Evolutionary conservation across 257 asterid species (phyloP).

Genomic region (Cinchona pubescens): DNA sequence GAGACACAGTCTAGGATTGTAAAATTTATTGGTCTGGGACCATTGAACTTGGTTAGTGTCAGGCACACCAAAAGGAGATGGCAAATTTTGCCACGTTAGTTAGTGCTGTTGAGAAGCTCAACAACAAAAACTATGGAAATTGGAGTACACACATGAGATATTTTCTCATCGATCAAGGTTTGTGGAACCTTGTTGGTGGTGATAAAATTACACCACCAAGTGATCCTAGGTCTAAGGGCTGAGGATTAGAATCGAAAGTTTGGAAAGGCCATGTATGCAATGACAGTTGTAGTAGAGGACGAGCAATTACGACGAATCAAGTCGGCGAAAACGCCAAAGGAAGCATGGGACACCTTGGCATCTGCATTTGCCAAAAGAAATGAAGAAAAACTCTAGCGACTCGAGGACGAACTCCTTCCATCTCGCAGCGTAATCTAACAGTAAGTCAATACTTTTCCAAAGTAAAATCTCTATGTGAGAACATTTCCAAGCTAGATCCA

Average conservation of each 20-base stretch:
- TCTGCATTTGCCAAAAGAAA: conserved; percentile 4
- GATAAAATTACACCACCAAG: too few species aligned
- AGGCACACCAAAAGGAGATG: too few species aligned
- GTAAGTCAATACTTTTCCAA: conserved; percentile 16
- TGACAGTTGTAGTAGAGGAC: not conserved
- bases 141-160: too few species aligned
- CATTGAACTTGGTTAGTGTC: too few species aligned
- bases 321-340: not conserved
- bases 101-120: too few species aligned
- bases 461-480: conserved; percentile 12
- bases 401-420: not conserved
- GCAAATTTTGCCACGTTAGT: too few species aligned
- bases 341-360: conserved; percentile 7
- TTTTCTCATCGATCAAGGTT: too few species aligned
- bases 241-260: conserved; percentile 12
- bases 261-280: not conserved
- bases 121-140: too few species aligned
- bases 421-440: not conserved
- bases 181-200: too few species aligned
- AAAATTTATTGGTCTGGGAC: too few species aligned
- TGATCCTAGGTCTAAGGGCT: too few species aligned
- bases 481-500: conserved; percentile 21
- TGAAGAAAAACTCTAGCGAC: conserved; percentile 11
- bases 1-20: too few species aligned
- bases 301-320: not conserved